Evolutionary conservation across 768 basidiomycete genomes (phyloP), one percentile per base, ranked within the genome.

Genomic region (Suillus hirtellus): DNA sequence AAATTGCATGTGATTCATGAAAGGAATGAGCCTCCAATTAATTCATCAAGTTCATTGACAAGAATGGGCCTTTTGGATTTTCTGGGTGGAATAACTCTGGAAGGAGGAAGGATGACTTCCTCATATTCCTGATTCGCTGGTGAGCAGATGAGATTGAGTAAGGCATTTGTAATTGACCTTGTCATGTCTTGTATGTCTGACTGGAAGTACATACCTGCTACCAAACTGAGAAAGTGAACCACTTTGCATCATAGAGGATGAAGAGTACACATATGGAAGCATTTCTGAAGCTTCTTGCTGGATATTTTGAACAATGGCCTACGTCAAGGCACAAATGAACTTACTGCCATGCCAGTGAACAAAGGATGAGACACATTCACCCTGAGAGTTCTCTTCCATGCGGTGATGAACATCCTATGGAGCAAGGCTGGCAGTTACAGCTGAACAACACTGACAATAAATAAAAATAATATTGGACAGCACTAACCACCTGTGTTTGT

Each of bases 1-100:
- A 1, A 93, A 96, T 72, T 99, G 97, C 63, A 99, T 90, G 66
- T 97, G 84, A 73, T 99, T 99, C 66, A 99, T 80, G 12, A 88
- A 82, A 38, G 82, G 76, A 99, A 98, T 37, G 92, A 96, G 7
- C 92, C 91, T 70, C 79, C 82, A 0, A 89, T 88, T 9, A 99
- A 75, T 19, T 82, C 80, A 55, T 96, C 93, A 4, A 99, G 82
- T 62, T 94, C 89, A 10, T 79, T 67, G 15, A 99, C 81, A 4
- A 80, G 75, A 42, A 97, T 82, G 2, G 91, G 83, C 40, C 87
- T 83, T 73, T 99, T 97, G 4, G 81, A 80, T 5, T 73, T 70
- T 56, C 85, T 86, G 9, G 89, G 89, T 11, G 95, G 95, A 0
- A 96, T 82, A 2, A 86, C 80, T 66, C 79, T 88, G 0, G 94